Conservation (phyloP, 768 basidiomycete genomes). For the Infundibulicybe gibba region DNA sequence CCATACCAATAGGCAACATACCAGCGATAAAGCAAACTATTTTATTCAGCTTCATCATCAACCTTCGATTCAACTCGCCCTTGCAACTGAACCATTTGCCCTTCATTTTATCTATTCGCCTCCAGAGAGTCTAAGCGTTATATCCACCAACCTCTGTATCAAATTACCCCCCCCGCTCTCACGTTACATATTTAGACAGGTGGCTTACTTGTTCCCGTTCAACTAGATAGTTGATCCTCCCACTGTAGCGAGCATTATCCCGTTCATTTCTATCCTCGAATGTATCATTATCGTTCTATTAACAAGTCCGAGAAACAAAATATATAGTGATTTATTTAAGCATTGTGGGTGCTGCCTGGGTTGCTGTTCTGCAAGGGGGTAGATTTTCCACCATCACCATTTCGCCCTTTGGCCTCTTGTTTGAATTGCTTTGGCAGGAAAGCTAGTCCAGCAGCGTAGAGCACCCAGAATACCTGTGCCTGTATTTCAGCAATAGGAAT, state of each 20-base stretch:
- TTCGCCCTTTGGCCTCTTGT: conserved; percentile 29
- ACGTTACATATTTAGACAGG: too few species aligned
- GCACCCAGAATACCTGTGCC: conserved; percentile 41
- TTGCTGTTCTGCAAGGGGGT: conserved; percentile 1
- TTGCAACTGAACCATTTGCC: too few species aligned
- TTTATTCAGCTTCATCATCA: neutral
- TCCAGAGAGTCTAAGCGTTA: too few species aligned
- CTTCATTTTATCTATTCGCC: too few species aligned
- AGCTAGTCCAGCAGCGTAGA: conserved; percentile 37
- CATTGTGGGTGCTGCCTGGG: conserved; percentile 1
- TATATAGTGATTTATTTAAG: neutral
- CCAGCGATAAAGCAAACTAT: neutral
- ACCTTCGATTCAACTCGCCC: conserved; percentile 1
- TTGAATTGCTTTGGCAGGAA: conserved; percentile 42
- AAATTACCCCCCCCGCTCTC: too few species aligned
- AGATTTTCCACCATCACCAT: conserved; percentile 13
- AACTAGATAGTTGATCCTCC: neutral
- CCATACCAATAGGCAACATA: conserved; percentile 14
- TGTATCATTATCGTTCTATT: conserved; percentile 15
- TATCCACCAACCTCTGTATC: too few species aligned
- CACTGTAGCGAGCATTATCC: conserved; percentile 5
- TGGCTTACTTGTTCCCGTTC: too few species aligned
- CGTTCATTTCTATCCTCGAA: conserved; percentile 4
- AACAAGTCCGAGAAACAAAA: conserved; percentile 3
- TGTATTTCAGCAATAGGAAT: neutral